Evolutionary conservation across 176 grass and related monocot species (phyloP), one percentile per base, ranked within the genome.

Genomic region (Eleusine coracana): DNA sequence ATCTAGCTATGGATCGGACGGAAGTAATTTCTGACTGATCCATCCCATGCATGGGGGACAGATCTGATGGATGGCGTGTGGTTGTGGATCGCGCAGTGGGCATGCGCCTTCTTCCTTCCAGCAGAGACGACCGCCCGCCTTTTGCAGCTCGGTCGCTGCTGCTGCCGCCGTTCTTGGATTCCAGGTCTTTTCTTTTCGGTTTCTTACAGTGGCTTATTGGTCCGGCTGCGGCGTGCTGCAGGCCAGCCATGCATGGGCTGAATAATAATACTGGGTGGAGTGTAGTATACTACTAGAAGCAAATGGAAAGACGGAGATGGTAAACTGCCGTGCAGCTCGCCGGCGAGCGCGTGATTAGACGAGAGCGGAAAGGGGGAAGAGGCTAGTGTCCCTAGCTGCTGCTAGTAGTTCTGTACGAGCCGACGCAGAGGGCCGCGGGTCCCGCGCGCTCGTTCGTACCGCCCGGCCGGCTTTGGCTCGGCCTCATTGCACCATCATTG

Each of bases 401-500:
- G 72, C 50, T 14, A 40, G 14, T 5, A 38, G 39, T 28, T 65
- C 36, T 66, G 79, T 86, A 82, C 73, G 27, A 73, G 67, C 48
- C 71, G 59, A n/a, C 41, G 69, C 81, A 75, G 75, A 74, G 66
- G 11, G 28, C 5, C 11, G 37, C 16, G 21, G 59, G 83, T 20
- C 88, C 78, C 58, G 16, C 83, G 1, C 36, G 7, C 67, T 73
- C 21, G 83, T 74, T 90, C 79, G 88, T 90, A 89, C 88, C n/a
- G 38, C 28, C 66, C 25, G 66, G 40, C 28, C 20, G 12, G 54
- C 25, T 60, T 60, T 31, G 60, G 60, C 60, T 29, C 20, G 83
- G 66, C 83, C 83, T 68, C 66, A 82, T 86, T 86, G 88, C 74
- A 77, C 73, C 74, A 78, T 68, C 80, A 86, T 86, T 86, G 83